Evolutionary conservation across 2,329 filamentous ascomycete species (phyloP), one percentile per base, ranked within the genome.

Genomic region (Gaeumannomyces tritici): DNA sequence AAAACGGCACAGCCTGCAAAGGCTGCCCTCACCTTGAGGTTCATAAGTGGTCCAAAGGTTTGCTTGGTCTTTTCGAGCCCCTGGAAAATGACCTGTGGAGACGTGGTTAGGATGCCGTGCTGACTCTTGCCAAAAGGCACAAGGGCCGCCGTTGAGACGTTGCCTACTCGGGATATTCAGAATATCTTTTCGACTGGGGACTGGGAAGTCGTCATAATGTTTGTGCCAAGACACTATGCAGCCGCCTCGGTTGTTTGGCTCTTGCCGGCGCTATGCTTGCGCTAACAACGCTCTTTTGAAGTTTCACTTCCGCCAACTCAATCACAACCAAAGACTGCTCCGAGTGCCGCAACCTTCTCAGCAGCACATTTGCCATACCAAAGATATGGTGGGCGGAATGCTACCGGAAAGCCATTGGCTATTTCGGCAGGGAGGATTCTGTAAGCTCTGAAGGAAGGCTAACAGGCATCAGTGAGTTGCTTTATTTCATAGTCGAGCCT

Each of bases 311-410:
- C 24, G 33, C 58, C 5, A 29, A 60, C 35, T 1, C 18, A 26
- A 47, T 60, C 4, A 24, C 18, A 26, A 47, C 54, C 4, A 24
- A 35, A 2, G 1, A 18, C n/a, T 60, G 58, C 47, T 2, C 24
- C 21, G 26, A 11, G 15, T 60, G 58, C 33, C 15, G 35, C 8
- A 26, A 1, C 11, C 51, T 63, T 3, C 69, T 76, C 57, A 66
- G 64, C 1, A 18, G 68, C 1, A 61, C 28, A 0, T 72, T 73
- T 55, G 29, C 28, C 2, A 72, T 76, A 15, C 73, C 73, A 1
- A 63, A 70, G 15, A 47, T 70, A 0, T 78, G 73, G 73, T 77
- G 75, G 75, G 69, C 72, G 1, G 64, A 68, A 6, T 70, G 72
- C 47, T 70, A 67, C 55, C 65, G 65, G 18, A 70, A 71, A 47